Base-by-base conservation (phyloP, 1,284 basidiomycete genomes). In the Tausonia pullulans region DNA sequence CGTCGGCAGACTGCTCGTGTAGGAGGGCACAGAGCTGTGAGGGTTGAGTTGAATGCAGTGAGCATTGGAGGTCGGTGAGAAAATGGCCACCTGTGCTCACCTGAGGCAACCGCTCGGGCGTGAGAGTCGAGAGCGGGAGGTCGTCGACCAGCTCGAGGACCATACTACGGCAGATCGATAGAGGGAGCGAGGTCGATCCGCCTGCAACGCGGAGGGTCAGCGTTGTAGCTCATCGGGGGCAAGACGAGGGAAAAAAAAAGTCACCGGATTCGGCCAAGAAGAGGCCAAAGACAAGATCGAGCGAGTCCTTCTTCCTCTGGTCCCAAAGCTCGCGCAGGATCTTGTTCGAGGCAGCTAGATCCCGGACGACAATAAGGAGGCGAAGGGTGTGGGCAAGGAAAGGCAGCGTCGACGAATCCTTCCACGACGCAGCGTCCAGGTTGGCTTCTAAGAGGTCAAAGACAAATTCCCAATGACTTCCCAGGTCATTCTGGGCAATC, bases 361-460 rank as follows among this genome's bases (percentile, higher is more conserved):
- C 87, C 63, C 87, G 82, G 27, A 97, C 80, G 40, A 81, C 77
- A 51, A 83, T 78, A 40, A 96, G 78, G 11, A 97, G 77, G 41
- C 78, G 77, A 64, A 97, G 75, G 0, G 88, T 87, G 60, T 86
- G 80, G 62, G 84, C 82, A 3, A 96, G 78, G 0, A 82, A 77
- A 0, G 85, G 81, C 48, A 90, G 79, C 0, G 83, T 83, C 0
- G 75, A 70, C 2, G 80, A 74, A 51, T 92, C 85, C 7, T 79
- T 76, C 16, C 91, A 78, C 0, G 83, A 82, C 14, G 81, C 81
- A 59, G 80, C 82, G 86, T 95, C 91, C 0, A 98, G 78, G 69
- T 90, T 92, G 62, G 82, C 87, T 74, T 96, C 91, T 27, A 96
- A 75, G 5, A 97, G 76, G 73, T 98, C 93, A 72, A 92, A 93